Percentiles rank a stretch among this genome's conserved stretches.
Conservation (phyloP, 306 rosid species). For the Castanea sativa region DNA sequence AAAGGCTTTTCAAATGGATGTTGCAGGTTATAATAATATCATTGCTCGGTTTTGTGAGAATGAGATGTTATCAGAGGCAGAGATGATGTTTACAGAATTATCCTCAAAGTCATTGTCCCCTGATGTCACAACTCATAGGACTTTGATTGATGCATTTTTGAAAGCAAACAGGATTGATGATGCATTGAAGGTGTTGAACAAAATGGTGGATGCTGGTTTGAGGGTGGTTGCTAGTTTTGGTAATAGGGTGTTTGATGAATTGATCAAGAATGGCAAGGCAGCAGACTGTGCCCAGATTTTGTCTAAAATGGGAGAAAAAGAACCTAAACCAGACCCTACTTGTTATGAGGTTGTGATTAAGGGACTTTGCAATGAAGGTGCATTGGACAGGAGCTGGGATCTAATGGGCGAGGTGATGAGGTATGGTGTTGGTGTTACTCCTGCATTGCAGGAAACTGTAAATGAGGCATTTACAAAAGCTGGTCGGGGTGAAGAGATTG, state of each 20-base stretch:
- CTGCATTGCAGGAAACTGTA: constrained; percentile 52
- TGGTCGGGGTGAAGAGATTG: constrained; percentile 70
- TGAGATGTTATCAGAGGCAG: constrained; percentile 72
- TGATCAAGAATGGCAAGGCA: constrained; percentile 70
- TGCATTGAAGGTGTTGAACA: constrained; percentile 59
- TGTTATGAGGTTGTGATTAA: constrained; percentile 80
- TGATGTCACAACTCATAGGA: constrained; percentile 76
- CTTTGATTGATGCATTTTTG: constrained; percentile 76
- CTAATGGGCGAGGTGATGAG: constrained; percentile 69
- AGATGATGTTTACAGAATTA: constrained; percentile 61
- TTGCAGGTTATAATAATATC: constrained; percentile 83
- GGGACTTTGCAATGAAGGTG: constrained; percentile 72
- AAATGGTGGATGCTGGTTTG: constrained; percentile 85
- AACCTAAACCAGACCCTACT: constrained; percentile 86
- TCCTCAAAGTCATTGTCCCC: constrained; percentile 80
- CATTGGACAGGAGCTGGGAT: constrained; percentile 52
- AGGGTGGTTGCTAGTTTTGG: constrained; percentile 87
- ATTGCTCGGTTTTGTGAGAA: constrained; percentile 71
- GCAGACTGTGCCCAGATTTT: constrained; percentile 67
- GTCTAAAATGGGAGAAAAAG: constrained; percentile 90
- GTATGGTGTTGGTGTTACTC: constrained; percentile 72
- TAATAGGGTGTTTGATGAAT: constrained; percentile 62
- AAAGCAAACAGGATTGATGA: constrained; percentile 63
- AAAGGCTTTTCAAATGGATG: constrained; percentile 86
- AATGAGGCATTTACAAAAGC: constrained; percentile 53